A percentile compares a stretch with the other conserved stretches of the same genome.
Evolutionary conservation across 1,284 basidiomycete species (phyloP).

Genomic region (Puccinia horiana): DNA sequence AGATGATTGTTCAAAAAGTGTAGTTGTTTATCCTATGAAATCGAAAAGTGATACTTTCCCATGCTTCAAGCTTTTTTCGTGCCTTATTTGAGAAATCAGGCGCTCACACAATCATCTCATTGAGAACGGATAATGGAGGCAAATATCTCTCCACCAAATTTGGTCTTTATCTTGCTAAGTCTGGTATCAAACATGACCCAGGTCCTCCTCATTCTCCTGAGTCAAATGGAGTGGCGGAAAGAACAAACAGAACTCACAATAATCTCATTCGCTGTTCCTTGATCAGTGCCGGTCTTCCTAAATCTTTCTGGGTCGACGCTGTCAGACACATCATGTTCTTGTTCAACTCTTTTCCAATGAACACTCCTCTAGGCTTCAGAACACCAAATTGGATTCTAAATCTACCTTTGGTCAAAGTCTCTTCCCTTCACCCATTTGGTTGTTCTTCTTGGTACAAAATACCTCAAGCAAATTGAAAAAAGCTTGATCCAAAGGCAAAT

Average conservation of each 20-base stretch:
- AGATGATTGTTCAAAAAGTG: background rate
- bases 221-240: slow-evolving; percentile 12
- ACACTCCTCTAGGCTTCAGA: slow-evolving; percentile 15
- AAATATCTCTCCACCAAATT: slow-evolving; percentile 6
- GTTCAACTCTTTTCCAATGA: background rate
- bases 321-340: background rate
- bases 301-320: slow-evolving; percentile 12
- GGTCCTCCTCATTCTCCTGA: slow-evolving; percentile 34
- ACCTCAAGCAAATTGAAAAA: background rate
- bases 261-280: background rate
- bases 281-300: background rate
- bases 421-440: background rate
- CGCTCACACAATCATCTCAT: slow-evolving; percentile 36
- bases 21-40: slow-evolving; percentile 1
- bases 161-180: background rate
- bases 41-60: too few species aligned
- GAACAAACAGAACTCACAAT: background rate
- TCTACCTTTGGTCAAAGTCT: background rate
- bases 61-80: slow-evolving; percentile 58
- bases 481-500: background rate
- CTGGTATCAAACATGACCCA: slow-evolving; percentile 6
- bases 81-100: slow-evolving; percentile 54
- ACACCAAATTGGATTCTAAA: background rate
- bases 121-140: background rate
- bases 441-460: background rate